Evolutionary conservation across 768 basidiomycete genomes (phyloP), one percentile per base, ranked within the genome.

Genomic region (Tricholoma sp.): DNA sequence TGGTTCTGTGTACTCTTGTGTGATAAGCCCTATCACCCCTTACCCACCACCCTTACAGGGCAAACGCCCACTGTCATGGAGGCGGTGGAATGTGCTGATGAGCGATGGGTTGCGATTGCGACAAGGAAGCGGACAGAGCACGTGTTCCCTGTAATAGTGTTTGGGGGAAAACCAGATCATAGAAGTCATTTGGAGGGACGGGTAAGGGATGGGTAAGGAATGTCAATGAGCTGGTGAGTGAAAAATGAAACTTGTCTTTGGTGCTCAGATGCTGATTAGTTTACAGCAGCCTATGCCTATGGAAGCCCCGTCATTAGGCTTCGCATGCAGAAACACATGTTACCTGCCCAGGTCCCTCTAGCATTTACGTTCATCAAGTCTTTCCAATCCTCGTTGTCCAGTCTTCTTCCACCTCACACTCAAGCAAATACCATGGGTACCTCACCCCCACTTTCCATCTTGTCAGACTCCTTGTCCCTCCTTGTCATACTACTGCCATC

Each of bases 121-220:
- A n/a, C n/a, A n/a, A n/a, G n/a, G 39, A 41, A 41, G 18, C 16
- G 39, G 16, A 41, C 83, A 0, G 70, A 85, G 18, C 90, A 93
- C 70, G 71, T 92, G 0, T 93, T 91, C 65, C 81, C 86, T 5
- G 74, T 85, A 5, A 88, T 91, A 66, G 89, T 89, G 4, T 85
- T 85, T 57, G 91, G 89, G 0, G 88, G 92, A 4, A 75, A 74
- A 31, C 74, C 86, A 1, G 85, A 91, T 71, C 70, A 81, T 32
- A 68, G 68, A 32, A 85, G 87, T 51, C 86, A 89, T 71, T 61
- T 86, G 54, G 76, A 80, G 37, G 82, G 80, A 4, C 73, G 73
- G 64, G 84, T 90, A 0, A 67, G n/a, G n/a, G n/a, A n/a, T n/a
- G n/a, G n/a, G n/a, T n/a, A n/a, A n/a, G 72, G 66, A 87, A 91